Evolutionary conservation across 2,329 filamentous ascomycete species (phyloP).

Genomic region (Fusarium nisikadoi): DNA sequence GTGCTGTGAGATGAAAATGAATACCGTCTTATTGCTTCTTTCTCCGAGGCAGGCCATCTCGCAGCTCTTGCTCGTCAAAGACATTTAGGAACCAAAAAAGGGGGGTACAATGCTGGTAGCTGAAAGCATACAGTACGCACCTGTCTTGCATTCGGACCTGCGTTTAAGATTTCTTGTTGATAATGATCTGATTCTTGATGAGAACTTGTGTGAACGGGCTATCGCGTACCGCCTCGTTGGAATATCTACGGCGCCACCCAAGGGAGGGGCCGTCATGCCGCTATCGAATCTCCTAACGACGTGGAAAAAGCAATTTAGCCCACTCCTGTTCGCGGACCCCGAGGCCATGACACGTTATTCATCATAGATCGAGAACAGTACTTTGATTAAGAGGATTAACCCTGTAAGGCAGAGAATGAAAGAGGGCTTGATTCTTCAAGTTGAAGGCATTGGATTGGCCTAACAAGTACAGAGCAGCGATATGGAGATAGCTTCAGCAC

Average conservation of each 20-base stretch:
- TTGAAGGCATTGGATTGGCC: not conserved
- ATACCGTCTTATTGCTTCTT: not conserved
- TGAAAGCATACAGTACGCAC: not conserved
- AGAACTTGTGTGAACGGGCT: conserved; percentile 13
- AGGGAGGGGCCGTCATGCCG: not conserved
- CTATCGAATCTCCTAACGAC: conserved; percentile 7
- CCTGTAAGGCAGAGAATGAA: not conserved
- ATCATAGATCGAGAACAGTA: not conserved
- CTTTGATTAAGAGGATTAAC: not conserved
- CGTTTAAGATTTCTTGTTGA: conserved; percentile 2
- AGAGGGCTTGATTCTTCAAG: not conserved
- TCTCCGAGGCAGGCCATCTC: not conserved
- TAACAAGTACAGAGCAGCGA: not conserved
- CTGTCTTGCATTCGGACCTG: conserved; percentile 1
- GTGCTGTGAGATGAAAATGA: not conserved
- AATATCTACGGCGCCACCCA: conserved; percentile 1
- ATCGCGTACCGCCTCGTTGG: not conserved
- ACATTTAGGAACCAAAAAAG: not conserved
- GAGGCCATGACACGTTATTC: not conserved
- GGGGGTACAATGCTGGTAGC: not conserved
- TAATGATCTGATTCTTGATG: conserved; percentile 22
- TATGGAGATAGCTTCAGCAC: not conserved
- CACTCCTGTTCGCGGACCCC: not conserved
- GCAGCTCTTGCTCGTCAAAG: not conserved
- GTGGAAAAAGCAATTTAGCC: conserved; percentile 23